These are phyloP conservation scores for Cystobasidium tubakii DNA, from an alignment of 768 basidiomycete genomes.

Conservation along the genomic window DNA sequence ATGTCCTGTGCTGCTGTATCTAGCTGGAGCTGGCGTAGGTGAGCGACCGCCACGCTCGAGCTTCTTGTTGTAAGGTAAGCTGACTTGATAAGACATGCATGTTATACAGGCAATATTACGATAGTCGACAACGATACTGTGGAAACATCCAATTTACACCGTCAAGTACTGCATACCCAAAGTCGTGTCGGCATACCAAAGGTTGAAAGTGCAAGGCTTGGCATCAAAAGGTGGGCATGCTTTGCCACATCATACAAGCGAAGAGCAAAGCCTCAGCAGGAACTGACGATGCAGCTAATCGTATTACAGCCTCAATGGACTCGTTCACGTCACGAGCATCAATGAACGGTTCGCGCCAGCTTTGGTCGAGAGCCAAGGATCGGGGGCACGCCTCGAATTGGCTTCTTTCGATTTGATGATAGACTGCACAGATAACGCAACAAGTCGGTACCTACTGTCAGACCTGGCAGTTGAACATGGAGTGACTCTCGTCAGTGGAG, in stretches of 20 bases:
- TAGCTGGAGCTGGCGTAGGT: constrained; percentile 89
- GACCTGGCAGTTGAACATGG: constrained; percentile 69
- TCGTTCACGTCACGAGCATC: constrained; percentile 59
- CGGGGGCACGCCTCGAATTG: neutral
- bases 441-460: constrained; percentile 85
- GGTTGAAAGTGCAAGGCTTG: constrained; percentile 69
- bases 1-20: constrained; percentile 89
- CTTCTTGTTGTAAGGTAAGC: neutral
- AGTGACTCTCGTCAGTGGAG: constrained; percentile 86
- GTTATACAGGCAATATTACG: constrained; percentile 63
- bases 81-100: neutral
- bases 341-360: constrained; percentile 45
- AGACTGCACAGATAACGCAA: constrained; percentile 90
- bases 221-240: constrained; percentile 60
- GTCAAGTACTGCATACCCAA: constrained; percentile 83
- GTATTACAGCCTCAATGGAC: constrained; percentile 64
- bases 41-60: constrained; percentile 46
- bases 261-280: neutral
- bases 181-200: constrained; percentile 68
- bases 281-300: neutral
- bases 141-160: constrained; percentile 79
- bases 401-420: constrained; percentile 67
- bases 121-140: constrained; percentile 85
- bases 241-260: constrained; percentile 5
- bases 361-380: constrained; percentile 37